A percentile compares a stretch with the other conserved stretches of the same genome.
phyloP scores from a whole-genome alignment of 1,284 basidiomycete genomes.

The Ustilago loliicola region DNA sequence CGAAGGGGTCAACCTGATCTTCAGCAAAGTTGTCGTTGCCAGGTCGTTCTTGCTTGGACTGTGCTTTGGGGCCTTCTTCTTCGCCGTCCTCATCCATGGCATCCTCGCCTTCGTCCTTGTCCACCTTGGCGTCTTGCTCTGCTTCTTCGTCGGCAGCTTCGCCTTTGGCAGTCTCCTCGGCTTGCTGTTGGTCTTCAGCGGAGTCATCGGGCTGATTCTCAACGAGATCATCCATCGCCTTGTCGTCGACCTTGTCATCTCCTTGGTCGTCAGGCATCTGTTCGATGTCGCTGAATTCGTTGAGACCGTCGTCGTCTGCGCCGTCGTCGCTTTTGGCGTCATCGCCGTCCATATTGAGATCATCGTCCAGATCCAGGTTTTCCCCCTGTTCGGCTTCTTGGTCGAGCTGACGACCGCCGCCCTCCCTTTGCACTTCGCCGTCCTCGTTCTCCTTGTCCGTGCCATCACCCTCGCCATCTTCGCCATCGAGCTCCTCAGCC shows the following conservation, averaged over 20 bases:
- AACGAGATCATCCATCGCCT: slow-evolving; percentile 45
- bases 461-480: slow-evolving; percentile 60
- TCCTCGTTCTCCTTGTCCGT: slow-evolving; percentile 68
- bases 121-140: slow-evolving; percentile 45
- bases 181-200: slow-evolving; percentile 47
- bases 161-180: slow-evolving; percentile 67
- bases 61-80: slow-evolving; percentile 31
- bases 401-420: slow-evolving; percentile 69
- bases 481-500: slow-evolving; percentile 60
- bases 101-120: slow-evolving; percentile 51
- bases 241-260: slow-evolving; percentile 32
- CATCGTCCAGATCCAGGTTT: slow-evolving; percentile 67
- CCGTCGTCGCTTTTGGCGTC: slow-evolving; percentile 62
- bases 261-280: slow-evolving; percentile 72
- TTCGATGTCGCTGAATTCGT: slow-evolving; percentile 78
- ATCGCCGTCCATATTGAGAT: slow-evolving; percentile 60
- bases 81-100: slow-evolving; percentile 51
- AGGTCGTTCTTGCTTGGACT: slow-evolving; percentile 22
- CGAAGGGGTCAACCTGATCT: slow-evolving; percentile 30
- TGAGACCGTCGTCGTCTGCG: slow-evolving; percentile 74
- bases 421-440: slow-evolving; percentile 71
- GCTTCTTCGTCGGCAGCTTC: slow-evolving; percentile 37
- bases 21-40: slow-evolving; percentile 17
- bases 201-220: slow-evolving; percentile 26
- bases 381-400: slow-evolving; percentile 68